These are phyloP conservation scores for Chytriomyces hyalinus DNA, from an alignment of 192 early-diverging fungal genomes.

Conservation along the genomic window DNA sequence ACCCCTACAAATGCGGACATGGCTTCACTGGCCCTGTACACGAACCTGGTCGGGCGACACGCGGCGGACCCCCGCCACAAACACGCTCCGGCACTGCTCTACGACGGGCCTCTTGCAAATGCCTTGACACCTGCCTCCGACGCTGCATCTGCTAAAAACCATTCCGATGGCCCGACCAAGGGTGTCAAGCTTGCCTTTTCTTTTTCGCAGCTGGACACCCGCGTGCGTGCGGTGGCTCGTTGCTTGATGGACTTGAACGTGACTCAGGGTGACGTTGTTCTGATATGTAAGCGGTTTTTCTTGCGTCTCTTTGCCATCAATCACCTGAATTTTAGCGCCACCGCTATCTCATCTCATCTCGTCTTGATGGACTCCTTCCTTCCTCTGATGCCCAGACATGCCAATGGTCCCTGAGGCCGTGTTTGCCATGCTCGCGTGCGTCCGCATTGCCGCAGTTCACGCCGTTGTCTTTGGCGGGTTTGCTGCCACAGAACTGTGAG, in stretches of 20 bases:
- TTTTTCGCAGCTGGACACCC: constrained; percentile 9
- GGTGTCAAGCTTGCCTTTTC: background rate
- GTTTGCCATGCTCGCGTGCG: constrained; percentile 85
- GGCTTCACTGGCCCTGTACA: constrained; percentile 79
- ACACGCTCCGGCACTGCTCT: constrained; percentile 10
- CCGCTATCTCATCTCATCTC: background rate
- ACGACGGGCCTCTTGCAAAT: constrained; percentile 12
- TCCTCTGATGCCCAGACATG: constrained; percentile 12
- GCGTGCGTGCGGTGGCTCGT: constrained; percentile 53
- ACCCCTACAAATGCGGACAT: constrained; percentile 68
- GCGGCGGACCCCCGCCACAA: constrained; percentile 54
- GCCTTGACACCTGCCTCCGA: background rate
- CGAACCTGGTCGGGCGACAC: constrained; percentile 82
- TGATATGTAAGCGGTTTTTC: constrained; percentile 66
- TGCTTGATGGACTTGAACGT: constrained; percentile 68
- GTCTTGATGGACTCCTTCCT: background rate
- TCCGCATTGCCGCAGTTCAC: constrained; percentile 81
- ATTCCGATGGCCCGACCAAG: background rate
- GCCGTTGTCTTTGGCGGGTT: constrained; percentile 79
- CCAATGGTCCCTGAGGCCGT: constrained; percentile 72
- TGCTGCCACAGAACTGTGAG: constrained; percentile 48
- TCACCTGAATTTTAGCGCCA: background rate
- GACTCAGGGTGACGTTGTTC: constrained; percentile 71
- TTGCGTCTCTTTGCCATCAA: background rate
- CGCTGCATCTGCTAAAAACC: background rate